phyloP scores from a whole-genome alignment of 208 protist genomes.

The Leptomonas seymouri region DNA sequence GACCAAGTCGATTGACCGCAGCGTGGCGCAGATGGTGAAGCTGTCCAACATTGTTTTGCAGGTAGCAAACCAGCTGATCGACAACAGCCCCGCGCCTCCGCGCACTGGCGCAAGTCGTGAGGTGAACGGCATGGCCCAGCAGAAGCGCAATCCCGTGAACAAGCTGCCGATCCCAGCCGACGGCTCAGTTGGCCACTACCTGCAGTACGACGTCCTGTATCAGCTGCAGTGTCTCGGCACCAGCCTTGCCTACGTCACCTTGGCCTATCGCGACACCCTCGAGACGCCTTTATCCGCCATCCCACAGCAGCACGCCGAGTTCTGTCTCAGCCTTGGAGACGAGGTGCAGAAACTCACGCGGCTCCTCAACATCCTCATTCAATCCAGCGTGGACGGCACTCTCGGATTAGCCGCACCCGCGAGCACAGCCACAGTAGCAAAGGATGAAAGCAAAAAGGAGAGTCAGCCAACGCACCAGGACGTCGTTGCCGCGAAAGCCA shows the following conservation, averaged over 20 bases:
- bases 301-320: conserved; percentile 61
- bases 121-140: conserved; percentile 27
- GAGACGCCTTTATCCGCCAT: conserved; percentile 61
- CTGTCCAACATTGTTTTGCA: conserved; percentile 85
- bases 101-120: conserved; percentile 38
- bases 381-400: conserved; percentile 69
- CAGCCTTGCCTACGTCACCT: conserved; percentile 68
- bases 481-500: background rate
- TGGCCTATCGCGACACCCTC: conserved; percentile 54
- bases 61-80: conserved; percentile 66
- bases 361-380: conserved; percentile 80
- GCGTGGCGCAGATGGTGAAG: conserved; percentile 51
- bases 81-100: conserved; percentile 32
- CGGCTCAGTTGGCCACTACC: conserved; percentile 63
- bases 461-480: conserved; percentile 3
- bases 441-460: background rate
- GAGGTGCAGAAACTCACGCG: conserved; percentile 68
- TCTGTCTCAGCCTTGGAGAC: conserved; percentile 47
- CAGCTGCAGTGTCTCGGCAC: conserved; percentile 83
- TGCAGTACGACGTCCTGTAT: conserved; percentile 84
- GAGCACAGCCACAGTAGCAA: background rate
- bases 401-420: conserved; percentile 30
- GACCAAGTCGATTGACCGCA: conserved; percentile 23
- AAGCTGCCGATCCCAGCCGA: conserved; percentile 55
- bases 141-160: conserved; percentile 72